Conservation (phyloP, 495 filamentous ascomycete species). For the Annulohypoxylon stygium region DNA sequence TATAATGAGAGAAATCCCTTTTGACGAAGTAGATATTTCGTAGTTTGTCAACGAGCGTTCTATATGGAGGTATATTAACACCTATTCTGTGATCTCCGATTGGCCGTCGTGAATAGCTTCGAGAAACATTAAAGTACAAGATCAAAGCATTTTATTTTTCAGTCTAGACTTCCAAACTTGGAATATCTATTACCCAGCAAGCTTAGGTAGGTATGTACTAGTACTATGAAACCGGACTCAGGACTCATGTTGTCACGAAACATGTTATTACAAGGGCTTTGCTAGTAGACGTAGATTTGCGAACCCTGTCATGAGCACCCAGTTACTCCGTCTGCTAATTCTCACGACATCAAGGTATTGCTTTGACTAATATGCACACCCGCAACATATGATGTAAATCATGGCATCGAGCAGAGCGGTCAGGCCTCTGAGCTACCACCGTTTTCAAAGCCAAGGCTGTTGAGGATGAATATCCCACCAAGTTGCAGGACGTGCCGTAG, state of each 20-base stretch:
- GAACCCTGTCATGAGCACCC: not conserved
- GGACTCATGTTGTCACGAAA: not conserved
- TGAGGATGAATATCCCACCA: constrained; percentile 3
- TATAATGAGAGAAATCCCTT: not conserved
- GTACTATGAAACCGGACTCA: not conserved
- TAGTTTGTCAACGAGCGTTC: not conserved
- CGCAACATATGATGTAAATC: not conserved
- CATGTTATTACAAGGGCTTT: not conserved
- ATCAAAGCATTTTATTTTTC: no score
- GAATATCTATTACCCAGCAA: no score
- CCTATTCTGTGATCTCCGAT: no score
- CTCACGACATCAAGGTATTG: not conserved
- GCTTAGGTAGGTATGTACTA: not conserved
- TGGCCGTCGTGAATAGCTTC: not conserved
- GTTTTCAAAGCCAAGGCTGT: constrained; percentile 6
- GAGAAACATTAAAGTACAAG: not conserved
- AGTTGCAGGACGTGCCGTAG: not conserved
- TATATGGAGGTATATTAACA: not conserved
- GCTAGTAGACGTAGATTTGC: not conserved
- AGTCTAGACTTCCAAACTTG: no score
- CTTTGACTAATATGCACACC: constrained; percentile 2
- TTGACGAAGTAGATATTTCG: not conserved
- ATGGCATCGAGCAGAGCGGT: not conserved
- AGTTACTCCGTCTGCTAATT: not conserved
- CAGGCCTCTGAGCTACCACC: not conserved